These are phyloP conservation scores for Saturnispora halmiae DNA, from an alignment of 805 yeast species.

Conservation along the genomic window DNA sequence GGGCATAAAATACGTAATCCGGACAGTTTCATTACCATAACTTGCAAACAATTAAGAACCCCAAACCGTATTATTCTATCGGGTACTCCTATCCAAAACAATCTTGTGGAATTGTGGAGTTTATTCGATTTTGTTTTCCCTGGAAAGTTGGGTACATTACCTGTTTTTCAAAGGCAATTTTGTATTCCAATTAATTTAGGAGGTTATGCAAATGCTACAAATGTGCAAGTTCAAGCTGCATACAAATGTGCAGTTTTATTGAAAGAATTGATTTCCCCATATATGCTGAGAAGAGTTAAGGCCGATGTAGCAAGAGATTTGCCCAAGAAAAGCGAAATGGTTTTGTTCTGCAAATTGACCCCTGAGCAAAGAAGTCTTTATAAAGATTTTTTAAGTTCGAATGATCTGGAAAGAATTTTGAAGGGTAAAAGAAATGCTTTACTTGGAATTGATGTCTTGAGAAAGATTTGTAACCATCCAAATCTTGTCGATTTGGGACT, in stretches of 20 bases:
- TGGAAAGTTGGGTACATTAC: constrained; percentile 88
- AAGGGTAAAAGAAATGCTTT: constrained; percentile 73
- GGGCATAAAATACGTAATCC: constrained; percentile 97
- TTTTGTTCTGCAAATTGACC: constrained; percentile 81
- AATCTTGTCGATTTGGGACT: constrained; percentile 53
- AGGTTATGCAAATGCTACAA: constrained; percentile 97
- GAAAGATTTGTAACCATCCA: constrained; percentile 96
- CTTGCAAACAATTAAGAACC: constrained; percentile 78
- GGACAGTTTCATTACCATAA: constrained; percentile 74
- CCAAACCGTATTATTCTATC: constrained; percentile 81
- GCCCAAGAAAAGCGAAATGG: constrained; percentile 91
- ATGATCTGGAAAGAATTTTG: constrained; percentile 61
- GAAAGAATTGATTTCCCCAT: constrained; percentile 84
- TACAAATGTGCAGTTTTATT: constrained; percentile 90
- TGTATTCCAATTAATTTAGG: constrained; percentile 90
- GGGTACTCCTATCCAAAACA: constrained; percentile 96
- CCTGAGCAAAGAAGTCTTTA: constrained; percentile 66
- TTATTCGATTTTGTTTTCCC: constrained; percentile 92
- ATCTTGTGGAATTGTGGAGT: constrained; percentile 87
- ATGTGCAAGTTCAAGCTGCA: constrained; percentile 92
- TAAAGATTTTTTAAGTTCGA: constrained; percentile 63
- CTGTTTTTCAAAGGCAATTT: constrained; percentile 89
- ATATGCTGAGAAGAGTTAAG: constrained; percentile 76
- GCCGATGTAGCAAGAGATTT: constrained; percentile 91
- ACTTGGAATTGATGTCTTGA: constrained; percentile 79